Base-by-base conservation (phyloP, 345 rosid species). In the Cardamine occulta region DNA sequence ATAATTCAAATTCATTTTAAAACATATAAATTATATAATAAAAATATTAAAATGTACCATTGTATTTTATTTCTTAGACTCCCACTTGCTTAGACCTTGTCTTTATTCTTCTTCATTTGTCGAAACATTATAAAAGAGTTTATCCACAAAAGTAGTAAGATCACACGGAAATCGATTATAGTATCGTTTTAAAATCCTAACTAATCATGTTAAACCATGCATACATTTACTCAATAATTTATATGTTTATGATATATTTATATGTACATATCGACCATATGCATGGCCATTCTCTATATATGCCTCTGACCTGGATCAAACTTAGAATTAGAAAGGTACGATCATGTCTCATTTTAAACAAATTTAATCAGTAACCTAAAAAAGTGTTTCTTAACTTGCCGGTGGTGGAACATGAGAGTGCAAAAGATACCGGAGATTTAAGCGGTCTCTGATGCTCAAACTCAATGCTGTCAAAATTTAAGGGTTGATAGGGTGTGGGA, bases 31-130 rank as follows among this genome's bases (percentile, higher is more conserved):
- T n/a, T n/a, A n/a, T n/a, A n/a, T n/a, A n/a, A n/a, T n/a, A n/a
- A n/a, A n/a, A n/a, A n/a, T n/a, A n/a, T n/a, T n/a, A n/a, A n/a
- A n/a, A n/a, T n/a, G n/a, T n/a, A n/a, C n/a, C n/a, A n/a, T n/a
- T n/a, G n/a, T n/a, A n/a, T n/a, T n/a, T n/a, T n/a, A n/a, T n/a
- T n/a, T n/a, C n/a, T n/a, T n/a, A n/a, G n/a, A 26, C 5, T 21
- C 76, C 76, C 63, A 78, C 77, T 78, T 65, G 80, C 6, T n/a
- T 39, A 54, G 77, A 78, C 81, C 63, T 71, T 78, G 73, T 78
- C 81, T 34, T 55, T 63, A 35, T 63, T 56, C 71, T 65, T 65
- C 49, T 71, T 57, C 76, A 71, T 42, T 66, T 66, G 63, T 78
- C 19, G 56, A 58, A 66, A 78, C 40, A 51, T 71, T 40, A 35